These are phyloP conservation scores for Alternaria atra DNA, from an alignment of 2,329 filamentous ascomycete species.

Conservation along the genomic window DNA sequence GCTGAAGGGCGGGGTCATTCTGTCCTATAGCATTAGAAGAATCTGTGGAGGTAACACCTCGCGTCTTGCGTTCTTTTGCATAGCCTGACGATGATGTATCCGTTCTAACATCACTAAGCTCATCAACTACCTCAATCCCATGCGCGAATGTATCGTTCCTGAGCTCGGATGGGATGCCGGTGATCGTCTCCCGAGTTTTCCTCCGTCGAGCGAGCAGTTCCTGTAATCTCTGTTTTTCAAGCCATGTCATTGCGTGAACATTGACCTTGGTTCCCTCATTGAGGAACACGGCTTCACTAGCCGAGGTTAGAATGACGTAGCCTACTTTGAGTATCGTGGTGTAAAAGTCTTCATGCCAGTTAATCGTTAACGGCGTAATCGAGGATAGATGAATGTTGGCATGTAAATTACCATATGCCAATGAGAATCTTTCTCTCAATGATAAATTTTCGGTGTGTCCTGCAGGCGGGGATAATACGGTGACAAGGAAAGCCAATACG, in stretches of 20 bases:
- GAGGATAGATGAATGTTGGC: constrained; percentile 84
- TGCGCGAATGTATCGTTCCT: constrained; percentile 52
- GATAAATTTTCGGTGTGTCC: constrained; percentile 57
- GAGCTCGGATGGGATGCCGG: constrained; percentile 54
- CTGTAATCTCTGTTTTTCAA: constrained; percentile 84
- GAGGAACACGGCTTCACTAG: constrained; percentile 93
- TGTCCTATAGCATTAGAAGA: constrained; percentile 39
- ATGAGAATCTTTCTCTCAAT: constrained; percentile 68
- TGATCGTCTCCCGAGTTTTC: constrained; percentile 48
- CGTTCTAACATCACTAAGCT: constrained; percentile 48
- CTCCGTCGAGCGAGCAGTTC: constrained; percentile 70
- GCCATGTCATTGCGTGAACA: constrained; percentile 82
- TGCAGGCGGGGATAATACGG: constrained; percentile 71
- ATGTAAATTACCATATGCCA: constrained; percentile 89
- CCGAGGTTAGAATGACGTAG: constrained; percentile 88
- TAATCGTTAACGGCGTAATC: constrained; percentile 72
- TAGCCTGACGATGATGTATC: constrained; percentile 60
- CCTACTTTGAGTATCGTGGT: constrained; percentile 86
- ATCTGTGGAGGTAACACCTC: constrained; percentile 37
- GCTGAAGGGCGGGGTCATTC: constrained; percentile 75
- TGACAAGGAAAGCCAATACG: constrained; percentile 75
- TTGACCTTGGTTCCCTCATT: constrained; percentile 85
- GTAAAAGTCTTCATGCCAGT: constrained; percentile 93
- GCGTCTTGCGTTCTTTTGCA: constrained; percentile 73
- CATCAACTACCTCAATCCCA: constrained; percentile 43